Evolutionary conservation across 2,329 filamentous ascomycete genomes (phyloP).

Genomic region (Monosporascus cannonballus): DNA sequence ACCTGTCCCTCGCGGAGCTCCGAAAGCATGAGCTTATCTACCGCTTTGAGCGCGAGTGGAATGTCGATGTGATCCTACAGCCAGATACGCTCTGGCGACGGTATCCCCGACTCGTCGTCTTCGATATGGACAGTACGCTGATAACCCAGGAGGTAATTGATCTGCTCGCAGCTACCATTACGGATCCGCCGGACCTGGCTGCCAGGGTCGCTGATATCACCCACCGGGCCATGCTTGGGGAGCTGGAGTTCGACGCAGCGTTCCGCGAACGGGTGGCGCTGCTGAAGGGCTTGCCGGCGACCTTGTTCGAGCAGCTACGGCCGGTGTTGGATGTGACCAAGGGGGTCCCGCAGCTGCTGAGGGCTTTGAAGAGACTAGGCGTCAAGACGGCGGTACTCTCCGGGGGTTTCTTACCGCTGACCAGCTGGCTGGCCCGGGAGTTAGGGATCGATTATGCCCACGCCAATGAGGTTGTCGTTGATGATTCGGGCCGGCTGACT

Average conservation of each 20-base stretch:
- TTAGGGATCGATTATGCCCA: slow-evolving; percentile 82
- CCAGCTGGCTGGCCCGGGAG: slow-evolving; percentile 74
- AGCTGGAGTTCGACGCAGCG: slow-evolving; percentile 83
- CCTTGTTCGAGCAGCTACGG: slow-evolving; percentile 73
- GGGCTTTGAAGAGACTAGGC: slow-evolving; percentile 68
- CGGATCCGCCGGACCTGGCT: slow-evolving; percentile 63
- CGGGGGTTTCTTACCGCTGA: slow-evolving; percentile 86
- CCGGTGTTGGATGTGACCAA: slow-evolving; percentile 72
- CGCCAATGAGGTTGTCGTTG: slow-evolving; percentile 76
- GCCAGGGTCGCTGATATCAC: slow-evolving; percentile 84
- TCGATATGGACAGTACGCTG: slow-evolving; percentile 98
- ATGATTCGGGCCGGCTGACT: slow-evolving; percentile 54
- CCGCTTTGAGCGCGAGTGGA: slow-evolving; percentile 83
- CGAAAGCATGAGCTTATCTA: slow-evolving; percentile 77
- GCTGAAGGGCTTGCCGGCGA: slow-evolving; percentile 71
- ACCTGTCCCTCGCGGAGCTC: slow-evolving; percentile 62
- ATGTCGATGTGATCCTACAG: slow-evolving; percentile 77
- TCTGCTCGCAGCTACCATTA: slow-evolving; percentile 77
- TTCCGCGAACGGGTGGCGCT: slow-evolving; percentile 76
- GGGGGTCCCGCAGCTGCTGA: slow-evolving; percentile 70
- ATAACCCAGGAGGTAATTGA: slow-evolving; percentile 98
- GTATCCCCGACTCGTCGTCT: slow-evolving; percentile 82
- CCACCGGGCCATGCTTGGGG: slow-evolving; percentile 88
- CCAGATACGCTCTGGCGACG: slow-evolving; percentile 66
- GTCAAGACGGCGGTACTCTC: slow-evolving; percentile 87